phyloP scores from a whole-genome alignment of 108 stramenopile genomes.

The Conticribra guillardii region DNA sequence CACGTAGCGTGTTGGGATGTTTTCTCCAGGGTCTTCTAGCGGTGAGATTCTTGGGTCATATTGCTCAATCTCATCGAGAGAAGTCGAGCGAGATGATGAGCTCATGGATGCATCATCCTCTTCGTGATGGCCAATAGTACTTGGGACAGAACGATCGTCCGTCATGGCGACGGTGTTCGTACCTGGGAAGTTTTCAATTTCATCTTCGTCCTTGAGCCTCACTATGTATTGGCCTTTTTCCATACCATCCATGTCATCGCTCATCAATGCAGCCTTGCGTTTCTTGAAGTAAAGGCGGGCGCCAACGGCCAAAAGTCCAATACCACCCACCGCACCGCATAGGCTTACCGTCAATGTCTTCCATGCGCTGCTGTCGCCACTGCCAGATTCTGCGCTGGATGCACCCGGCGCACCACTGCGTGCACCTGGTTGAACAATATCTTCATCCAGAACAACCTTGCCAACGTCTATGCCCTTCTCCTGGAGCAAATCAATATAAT shows the following conservation, averaged over 20 bases:
- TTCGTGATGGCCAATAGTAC: conserved; percentile 11
- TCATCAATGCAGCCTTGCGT: background rate
- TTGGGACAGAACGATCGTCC: conserved; percentile 16
- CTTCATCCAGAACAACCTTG: background rate
- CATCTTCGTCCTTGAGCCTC: conserved; percentile 23
- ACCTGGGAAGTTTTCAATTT: conserved; percentile 27
- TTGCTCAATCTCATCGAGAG: conserved; percentile 19
- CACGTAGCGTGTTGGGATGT: conserved; percentile 25
- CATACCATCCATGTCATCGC: conserved; percentile 11
- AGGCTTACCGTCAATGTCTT: conserved; percentile 9
- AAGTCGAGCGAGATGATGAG: conserved; percentile 1
- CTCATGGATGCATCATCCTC: conserved; percentile 7
- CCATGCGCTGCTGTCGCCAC: background rate
- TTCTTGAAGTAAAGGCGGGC: background rate
- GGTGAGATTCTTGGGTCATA: conserved; percentile 27
- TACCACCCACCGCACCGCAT: conserved; percentile 15
- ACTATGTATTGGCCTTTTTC: conserved; percentile 16
- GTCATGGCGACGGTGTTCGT: conserved; percentile 4
- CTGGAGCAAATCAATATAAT: conserved; percentile 33
- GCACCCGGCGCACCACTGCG: background rate
- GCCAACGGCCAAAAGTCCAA: conserved; percentile 18
- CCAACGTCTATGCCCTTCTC: conserved; percentile 23
- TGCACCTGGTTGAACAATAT: background rate
- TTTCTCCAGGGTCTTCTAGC: conserved; percentile 24
- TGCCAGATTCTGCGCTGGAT: background rate